Conservation (phyloP, 2,329 filamentous ascomycete species). For the Fusarium sp. region DNA sequence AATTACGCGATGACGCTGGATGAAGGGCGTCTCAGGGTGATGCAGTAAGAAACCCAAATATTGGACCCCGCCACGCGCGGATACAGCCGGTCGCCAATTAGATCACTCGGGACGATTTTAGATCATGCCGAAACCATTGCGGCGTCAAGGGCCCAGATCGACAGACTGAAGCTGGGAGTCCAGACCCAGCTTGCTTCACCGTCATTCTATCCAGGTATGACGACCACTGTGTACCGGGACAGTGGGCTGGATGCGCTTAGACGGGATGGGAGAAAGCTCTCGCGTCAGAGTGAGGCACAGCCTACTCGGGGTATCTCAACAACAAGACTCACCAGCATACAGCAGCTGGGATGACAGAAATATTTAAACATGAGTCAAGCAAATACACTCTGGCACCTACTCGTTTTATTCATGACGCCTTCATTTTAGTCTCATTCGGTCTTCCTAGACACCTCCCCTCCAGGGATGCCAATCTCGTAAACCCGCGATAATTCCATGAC, state of each 20-base stretch:
- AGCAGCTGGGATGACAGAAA: neutral
- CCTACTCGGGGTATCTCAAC: neutral
- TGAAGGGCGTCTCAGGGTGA: neutral
- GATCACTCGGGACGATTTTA: neutral
- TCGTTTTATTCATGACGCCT: fast-evolving
- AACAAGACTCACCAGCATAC: fast-evolving
- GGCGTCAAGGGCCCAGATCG: neutral
- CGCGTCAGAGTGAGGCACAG: neutral
- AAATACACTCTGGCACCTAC: fast-evolving
- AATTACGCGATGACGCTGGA: neutral
- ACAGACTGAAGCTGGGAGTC: neutral
- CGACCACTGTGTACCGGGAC: neutral
- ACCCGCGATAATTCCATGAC: neutral
- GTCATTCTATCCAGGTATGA: neutral
- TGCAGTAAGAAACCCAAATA: neutral
- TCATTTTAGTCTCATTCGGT: neutral
- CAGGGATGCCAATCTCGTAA: neutral
- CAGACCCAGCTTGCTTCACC: neutral
- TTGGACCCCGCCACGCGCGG: neutral
- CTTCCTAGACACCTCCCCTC: neutral
- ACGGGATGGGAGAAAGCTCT: neutral
- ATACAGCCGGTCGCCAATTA: neutral
- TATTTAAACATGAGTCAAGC: fast-evolving
- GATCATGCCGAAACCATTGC: neutral
- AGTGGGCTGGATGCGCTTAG: neutral